These are phyloP conservation scores for Starmerella floricola DNA, from an alignment of 805 yeast species.

Conservation along the genomic window DNA sequence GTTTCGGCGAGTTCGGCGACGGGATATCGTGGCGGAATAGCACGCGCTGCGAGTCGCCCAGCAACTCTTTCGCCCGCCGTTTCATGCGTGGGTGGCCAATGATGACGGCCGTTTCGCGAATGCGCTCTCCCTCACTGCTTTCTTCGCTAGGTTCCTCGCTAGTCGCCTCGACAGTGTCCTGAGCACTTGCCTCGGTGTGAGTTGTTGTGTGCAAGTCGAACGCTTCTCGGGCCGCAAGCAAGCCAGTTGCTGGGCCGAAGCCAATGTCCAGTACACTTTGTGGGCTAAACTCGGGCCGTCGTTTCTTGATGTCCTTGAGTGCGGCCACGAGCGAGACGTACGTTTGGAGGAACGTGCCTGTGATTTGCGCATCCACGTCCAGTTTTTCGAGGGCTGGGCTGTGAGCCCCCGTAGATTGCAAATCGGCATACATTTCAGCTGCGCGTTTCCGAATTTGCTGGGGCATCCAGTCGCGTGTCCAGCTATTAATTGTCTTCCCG, in stretches of 20 bases:
- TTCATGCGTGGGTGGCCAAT: slow-evolving; percentile 65
- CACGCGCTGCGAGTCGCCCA: slow-evolving; percentile 37
- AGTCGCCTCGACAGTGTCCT: background rate
- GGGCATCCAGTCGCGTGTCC: slow-evolving; percentile 53
- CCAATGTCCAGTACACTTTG: slow-evolving; percentile 63
- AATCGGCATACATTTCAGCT: slow-evolving; percentile 40
- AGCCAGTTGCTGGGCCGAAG: slow-evolving; percentile 85
- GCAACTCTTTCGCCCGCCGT: slow-evolving; percentile 60
- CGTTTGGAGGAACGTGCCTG: slow-evolving; percentile 67
- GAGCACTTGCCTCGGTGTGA: too few relatives aligned
- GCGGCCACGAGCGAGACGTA: slow-evolving; percentile 60
- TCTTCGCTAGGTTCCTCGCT: too few relatives aligned
- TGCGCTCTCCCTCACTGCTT: too few relatives aligned
- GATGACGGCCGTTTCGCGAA: slow-evolving; percentile 56
- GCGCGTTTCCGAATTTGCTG: slow-evolving; percentile 51
- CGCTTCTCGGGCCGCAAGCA: slow-evolving; percentile 74
- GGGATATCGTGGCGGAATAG: slow-evolving; percentile 46
- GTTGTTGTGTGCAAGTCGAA: too few relatives aligned
- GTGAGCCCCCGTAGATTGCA: slow-evolving; percentile 46
- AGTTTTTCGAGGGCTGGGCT: slow-evolving; percentile 30
- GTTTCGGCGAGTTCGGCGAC: slow-evolving; percentile 29
- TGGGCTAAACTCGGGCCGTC: slow-evolving; percentile 48
- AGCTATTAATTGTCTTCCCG: slow-evolving; percentile 47
- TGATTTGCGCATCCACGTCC: slow-evolving; percentile 64
- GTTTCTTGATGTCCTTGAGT: slow-evolving; percentile 48